phyloP scores from a whole-genome alignment of 2,329 filamentous ascomycete genomes.

The Epichloe bromicola region DNA sequence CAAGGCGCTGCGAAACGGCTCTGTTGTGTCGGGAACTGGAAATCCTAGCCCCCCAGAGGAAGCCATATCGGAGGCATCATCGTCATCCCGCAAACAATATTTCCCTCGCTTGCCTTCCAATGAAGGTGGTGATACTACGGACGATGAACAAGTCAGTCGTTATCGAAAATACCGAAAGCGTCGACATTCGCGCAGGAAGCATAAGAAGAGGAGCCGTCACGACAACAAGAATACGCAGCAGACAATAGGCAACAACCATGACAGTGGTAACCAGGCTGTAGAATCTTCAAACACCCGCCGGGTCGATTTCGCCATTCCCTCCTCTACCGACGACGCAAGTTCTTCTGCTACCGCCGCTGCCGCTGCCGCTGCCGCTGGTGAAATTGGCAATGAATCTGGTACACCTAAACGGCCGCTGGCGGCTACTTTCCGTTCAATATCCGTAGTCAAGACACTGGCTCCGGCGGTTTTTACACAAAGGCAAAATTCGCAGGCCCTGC shows the following conservation, averaged over 20 bases:
- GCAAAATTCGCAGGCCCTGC: constrained; percentile 14
- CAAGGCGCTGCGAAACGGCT: constrained; percentile 25
- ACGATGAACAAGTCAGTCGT: constrained; percentile 28
- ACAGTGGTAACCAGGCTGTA: constrained; percentile 16
- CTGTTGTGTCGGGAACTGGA: constrained; percentile 23
- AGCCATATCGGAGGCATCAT: constrained; percentile 24
- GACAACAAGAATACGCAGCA: constrained; percentile 32
- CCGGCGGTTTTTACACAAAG: constrained; percentile 55
- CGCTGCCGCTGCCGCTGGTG: constrained; percentile 14
- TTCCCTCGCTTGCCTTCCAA: constrained; percentile 23
- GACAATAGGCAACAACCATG: constrained; percentile 7
- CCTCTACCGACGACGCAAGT: constrained; percentile 7
- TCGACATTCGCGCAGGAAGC: constrained; percentile 20
- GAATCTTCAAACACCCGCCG: constrained; percentile 28
- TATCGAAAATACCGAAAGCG: constrained; percentile 22
- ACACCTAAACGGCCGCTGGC: constrained; percentile 33
- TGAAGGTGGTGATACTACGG: constrained; percentile 31
- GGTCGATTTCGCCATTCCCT: constrained; percentile 42
- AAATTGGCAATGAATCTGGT: constrained; percentile 11
- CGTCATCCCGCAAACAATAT: constrained; percentile 23
- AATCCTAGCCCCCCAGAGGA: constrained; percentile 25
- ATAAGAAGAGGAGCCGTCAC: constrained; percentile 21
- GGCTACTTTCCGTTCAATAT: constrained; percentile 42
- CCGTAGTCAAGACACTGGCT: constrained; percentile 49
- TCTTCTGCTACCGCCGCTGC: constrained; percentile 12